phyloP scores from a whole-genome alignment of 2,329 filamentous ascomycete species.

The Xylaria sp. region DNA sequence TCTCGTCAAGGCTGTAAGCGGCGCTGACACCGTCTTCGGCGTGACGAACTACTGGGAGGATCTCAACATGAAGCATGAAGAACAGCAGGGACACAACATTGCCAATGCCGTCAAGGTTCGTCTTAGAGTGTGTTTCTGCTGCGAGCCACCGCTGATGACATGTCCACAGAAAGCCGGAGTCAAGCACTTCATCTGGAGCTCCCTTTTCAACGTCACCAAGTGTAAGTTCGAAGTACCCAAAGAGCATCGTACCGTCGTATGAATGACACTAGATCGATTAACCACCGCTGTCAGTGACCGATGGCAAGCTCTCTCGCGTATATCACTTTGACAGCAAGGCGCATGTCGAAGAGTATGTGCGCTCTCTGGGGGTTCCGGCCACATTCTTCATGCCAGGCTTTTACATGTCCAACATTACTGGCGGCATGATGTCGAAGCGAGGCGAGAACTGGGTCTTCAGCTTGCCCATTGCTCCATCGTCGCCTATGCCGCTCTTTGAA shows the following conservation, averaged over 20 bases:
- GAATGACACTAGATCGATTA: neutral
- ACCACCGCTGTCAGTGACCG: conserved; percentile 31
- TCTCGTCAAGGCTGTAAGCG: conserved; percentile 40
- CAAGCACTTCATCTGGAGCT: conserved; percentile 42
- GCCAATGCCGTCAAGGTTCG: conserved; percentile 42
- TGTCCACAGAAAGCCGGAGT: conserved; percentile 35
- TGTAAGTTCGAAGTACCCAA: conserved; percentile 29
- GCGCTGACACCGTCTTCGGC: conserved; percentile 45
- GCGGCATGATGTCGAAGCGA: conserved; percentile 28
- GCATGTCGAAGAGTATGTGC: conserved; percentile 49
- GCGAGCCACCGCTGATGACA: neutral
- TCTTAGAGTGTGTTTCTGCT: neutral
- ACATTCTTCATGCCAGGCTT: conserved; percentile 49
- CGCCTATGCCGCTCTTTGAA: conserved; percentile 35
- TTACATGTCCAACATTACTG: conserved; percentile 49
- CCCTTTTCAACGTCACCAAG: conserved; percentile 37
- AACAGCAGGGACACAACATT: conserved; percentile 44
- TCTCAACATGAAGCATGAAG: conserved; percentile 36
- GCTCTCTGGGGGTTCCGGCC: conserved; percentile 40
- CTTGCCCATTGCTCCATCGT: conserved; percentile 29
- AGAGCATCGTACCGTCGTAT: too few relatives aligned
- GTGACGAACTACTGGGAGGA: conserved; percentile 50
- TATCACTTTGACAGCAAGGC: conserved; percentile 55
- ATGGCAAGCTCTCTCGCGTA: conserved; percentile 38
- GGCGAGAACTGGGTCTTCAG: conserved; percentile 33